Base-by-base conservation (phyloP, 495 filamentous ascomycete species). In the Penicillium samsonianum region DNA sequence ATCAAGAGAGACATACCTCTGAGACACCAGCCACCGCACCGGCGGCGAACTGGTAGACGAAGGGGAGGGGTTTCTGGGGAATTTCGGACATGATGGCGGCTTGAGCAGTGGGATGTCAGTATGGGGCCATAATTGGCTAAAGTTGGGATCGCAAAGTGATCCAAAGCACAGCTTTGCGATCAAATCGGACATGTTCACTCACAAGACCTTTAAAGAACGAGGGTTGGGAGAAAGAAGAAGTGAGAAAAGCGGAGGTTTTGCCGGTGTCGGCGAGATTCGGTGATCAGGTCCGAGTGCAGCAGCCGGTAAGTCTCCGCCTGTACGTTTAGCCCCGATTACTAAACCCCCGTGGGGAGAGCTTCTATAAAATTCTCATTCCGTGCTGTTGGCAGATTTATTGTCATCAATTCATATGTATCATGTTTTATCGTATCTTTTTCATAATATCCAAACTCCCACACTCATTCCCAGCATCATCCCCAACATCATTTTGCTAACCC, bases 1-100 rank as follows among this genome's bases (percentile, higher is more conserved):
- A 8, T 20, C 25, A 44, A 4, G 14, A 42, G 11, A 35, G 0
- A 45, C 87, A 79, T 77, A 90, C 90, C 83, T 96, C 91, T 60
- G 90, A 94, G 49, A 96, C 90, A 80, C 91, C 91, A 64, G 91
- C 91, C 63, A 96, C 85, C 59, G 92, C 91, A 84, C 89, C 89
- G 55, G 90, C 90, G 59, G 84, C 84, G 75, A 94, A 92, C 76
- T 92, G 90, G 82, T 92, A 94, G 45, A 84, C 73, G 74, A 94
- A 94, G 47, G 89, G 89, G 56, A 94, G 81, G 37, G 90, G 88
- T 71, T 90, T 83, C 52, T 72, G 72, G 43, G 57, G 55, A 58
- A 60, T 61, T 42, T 86, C 83, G 44, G 77, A 80, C 87, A 90
- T 90, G 53, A 62, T 84, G 69, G 65, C 48, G 56, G 55, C 50